Conservation (phyloP, 2,329 filamentous ascomycete species). For the Coniochaeta hoffmannii region DNA sequence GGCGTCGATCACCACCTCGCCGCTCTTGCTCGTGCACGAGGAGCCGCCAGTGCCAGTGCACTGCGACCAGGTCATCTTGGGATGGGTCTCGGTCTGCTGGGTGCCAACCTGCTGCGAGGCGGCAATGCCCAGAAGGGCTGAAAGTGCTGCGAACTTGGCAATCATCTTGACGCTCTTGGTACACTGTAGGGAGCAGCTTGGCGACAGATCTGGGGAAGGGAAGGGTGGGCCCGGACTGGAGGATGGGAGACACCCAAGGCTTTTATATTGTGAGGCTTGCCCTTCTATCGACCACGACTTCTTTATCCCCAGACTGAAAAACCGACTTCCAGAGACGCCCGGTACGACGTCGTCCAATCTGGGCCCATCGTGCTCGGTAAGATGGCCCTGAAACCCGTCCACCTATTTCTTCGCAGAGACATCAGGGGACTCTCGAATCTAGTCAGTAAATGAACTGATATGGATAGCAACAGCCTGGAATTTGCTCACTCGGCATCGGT, state of each 20-base stretch:
- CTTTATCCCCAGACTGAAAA: neutral
- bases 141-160: slow-evolving; percentile 29
- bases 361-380: slow-evolving; percentile 7
- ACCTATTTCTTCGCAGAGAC: slow-evolving; percentile 8
- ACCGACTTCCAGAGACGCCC: neutral
- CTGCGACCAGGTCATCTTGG: slow-evolving; percentile 41
- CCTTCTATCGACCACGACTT: neutral
- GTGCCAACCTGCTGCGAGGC: slow-evolving; percentile 41
- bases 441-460: slow-evolving; percentile 11
- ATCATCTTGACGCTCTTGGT: slow-evolving; percentile 11
- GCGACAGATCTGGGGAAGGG: neutral
- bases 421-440: slow-evolving; percentile 1
- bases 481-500: slow-evolving; percentile 2
- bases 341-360: neutral
- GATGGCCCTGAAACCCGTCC: slow-evolving; percentile 10
- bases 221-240: slow-evolving; percentile 3
- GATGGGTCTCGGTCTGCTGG: slow-evolving; percentile 38
- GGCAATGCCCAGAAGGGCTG: slow-evolving; percentile 33
- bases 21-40: slow-evolving; percentile 37
- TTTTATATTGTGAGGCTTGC: neutral
- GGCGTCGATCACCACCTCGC: slow-evolving; percentile 43
- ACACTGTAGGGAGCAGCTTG: slow-evolving; percentile 4
- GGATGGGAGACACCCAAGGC: neutral
- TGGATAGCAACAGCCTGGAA: slow-evolving; percentile 10
- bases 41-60: slow-evolving; percentile 38